A percentile compares a stretch with the other conserved stretches of the same genome.
phyloP scores from a whole-genome alignment of 2,329 filamentous ascomycete species.

The Calonectria hawksworthii region DNA sequence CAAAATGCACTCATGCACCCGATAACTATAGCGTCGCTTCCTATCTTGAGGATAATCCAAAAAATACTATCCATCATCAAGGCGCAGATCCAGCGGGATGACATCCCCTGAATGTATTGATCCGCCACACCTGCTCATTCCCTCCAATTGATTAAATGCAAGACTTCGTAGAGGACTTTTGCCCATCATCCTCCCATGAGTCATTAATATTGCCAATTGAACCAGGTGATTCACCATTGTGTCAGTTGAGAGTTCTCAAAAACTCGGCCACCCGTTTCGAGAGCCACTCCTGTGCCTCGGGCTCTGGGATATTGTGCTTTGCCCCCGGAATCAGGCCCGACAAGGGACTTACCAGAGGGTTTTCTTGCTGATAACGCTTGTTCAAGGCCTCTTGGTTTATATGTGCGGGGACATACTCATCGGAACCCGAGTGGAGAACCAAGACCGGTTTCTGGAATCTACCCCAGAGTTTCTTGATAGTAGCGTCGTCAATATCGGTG shows the following conservation, averaged over 20 bases:
- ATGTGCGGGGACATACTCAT: slow-evolving; percentile 73
- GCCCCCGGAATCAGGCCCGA: slow-evolving; percentile 68
- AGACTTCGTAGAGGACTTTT: neutral
- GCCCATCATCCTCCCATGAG: neutral
- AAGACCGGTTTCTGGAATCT: slow-evolving; percentile 71
- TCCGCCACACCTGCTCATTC: neutral
- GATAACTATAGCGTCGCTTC: neutral
- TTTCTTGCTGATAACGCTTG: slow-evolving; percentile 66
- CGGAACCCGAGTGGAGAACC: slow-evolving; percentile 74
- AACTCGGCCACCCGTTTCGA: slow-evolving; percentile 63
- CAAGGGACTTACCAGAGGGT: slow-evolving; percentile 61
- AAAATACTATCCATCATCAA: neutral
- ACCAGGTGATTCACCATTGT: slow-evolving; percentile 1
- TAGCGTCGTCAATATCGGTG: slow-evolving; percentile 74
- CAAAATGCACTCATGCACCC: neutral
- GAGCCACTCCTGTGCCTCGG: slow-evolving; percentile 64
- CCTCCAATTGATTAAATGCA: neutral
- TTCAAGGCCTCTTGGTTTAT: slow-evolving; percentile 73
- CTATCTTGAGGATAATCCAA: neutral
- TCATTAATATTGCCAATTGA: neutral
- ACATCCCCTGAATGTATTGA: neutral
- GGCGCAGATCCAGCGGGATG: neutral
- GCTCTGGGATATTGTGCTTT: slow-evolving; percentile 63
- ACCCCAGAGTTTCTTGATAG: slow-evolving; percentile 75
- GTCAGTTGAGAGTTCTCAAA: slow-evolving; percentile 48